Evolutionary conservation across 441 rosid genomes (phyloP), one percentile per base, ranked within the genome.

Genomic region (Pelargonium cotyledonis): DNA sequence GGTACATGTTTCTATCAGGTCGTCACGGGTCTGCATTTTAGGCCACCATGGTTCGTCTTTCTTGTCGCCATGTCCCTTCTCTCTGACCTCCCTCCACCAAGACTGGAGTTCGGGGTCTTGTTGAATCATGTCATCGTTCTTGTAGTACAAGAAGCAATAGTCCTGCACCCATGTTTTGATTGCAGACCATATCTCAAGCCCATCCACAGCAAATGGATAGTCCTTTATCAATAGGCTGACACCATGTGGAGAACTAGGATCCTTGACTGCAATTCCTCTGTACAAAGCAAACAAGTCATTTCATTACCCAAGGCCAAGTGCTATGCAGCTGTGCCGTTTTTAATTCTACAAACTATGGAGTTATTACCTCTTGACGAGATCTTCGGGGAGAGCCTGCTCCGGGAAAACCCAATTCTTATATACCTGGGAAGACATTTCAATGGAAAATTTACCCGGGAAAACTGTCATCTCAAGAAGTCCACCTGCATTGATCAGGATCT

Each of bases 81-180:
- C 77, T 68, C 76, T 77, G 51, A 87, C 80, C 70, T 90, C 96
- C 62, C 65, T 69, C 90, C 96, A 93, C 97, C 98, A 93, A 66
- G 75, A 84, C 76, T 86, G 96, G 73, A 93, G 81, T 82, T 93
- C 96, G 38, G 68, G 43, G 44, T 93, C 97, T 1, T 78, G 67
- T 31, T 19, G 65, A 40, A 89, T 72, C 43, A 82, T 70, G 58
- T 75, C 71, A 64, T 86, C 83, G 8, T 80, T 81, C 63, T 75
- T 44, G 79, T 86, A 86, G 79, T 85, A 85, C 78, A 82, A 60
- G 9, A 69, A 51, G 83, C 91, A 85, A 31, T 74, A 86, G 61
- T 83, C 85, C 9, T 38, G 70, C 15, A 86, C 88, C 95, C 89
- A 86, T 55, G 75, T 80, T 69, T 78, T 68, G 65, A 86, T 84